Conservation (phyloP, 2,329 filamentous ascomycete species). For the Alternaria triticimaculans region DNA sequence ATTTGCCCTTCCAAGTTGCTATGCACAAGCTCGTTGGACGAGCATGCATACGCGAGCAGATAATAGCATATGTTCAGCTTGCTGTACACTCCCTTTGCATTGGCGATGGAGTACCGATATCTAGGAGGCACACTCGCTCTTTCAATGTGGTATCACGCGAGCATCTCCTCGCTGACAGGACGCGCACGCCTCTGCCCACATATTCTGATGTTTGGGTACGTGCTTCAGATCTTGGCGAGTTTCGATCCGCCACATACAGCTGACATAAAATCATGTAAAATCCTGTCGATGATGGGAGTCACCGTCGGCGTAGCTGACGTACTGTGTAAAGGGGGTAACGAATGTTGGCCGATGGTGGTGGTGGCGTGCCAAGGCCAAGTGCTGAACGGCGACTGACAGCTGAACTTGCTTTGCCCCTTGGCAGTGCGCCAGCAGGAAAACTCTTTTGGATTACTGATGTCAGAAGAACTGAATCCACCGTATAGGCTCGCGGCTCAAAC, state of each 20-base stretch:
- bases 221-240: neutral
- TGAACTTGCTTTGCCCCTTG: neutral
- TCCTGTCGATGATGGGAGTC: neutral
- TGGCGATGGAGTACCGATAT: neutral
- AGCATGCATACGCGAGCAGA: neutral
- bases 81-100: neutral
- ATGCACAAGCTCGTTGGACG: neutral
- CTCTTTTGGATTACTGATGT: neutral
- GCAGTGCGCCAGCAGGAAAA: neutral
- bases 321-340: neutral
- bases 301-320: neutral
- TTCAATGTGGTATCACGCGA: neutral
- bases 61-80: neutral
- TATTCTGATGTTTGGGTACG: neutral
- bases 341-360: slow-evolving; percentile 1
- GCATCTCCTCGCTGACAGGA: neutral
- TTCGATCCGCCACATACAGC: neutral
- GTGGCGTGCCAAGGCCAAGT: neutral
- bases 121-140: neutral
- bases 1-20: neutral
- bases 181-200: neutral
- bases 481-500: neutral
- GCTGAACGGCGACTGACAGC: slow-evolving; percentile 11
- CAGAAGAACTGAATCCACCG: neutral
- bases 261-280: neutral